Evolutionary conservation across 75 land plant genomes (phyloP), one percentile per base, ranked within the genome.

Genomic region (Cryptomeria japonica): DNA sequence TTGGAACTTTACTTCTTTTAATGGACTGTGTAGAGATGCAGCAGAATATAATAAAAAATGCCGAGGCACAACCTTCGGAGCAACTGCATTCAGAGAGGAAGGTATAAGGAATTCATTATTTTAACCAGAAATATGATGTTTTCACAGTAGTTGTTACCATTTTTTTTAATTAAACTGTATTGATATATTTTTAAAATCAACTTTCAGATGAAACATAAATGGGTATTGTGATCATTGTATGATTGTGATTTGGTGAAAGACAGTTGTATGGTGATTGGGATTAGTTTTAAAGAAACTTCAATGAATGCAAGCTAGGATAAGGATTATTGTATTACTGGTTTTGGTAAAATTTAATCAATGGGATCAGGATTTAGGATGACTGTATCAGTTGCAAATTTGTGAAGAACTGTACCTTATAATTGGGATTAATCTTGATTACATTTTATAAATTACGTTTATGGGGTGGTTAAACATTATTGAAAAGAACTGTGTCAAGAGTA

Each of bases 21-120:
- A 46, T 82, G 51, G 41, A n/a, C 49, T 42, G 49, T 82, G 32
- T 49, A 82, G 84, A 82, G 84, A 46, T 82, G 84, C 32, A 82
- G 14, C 84, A 46, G 44, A 64, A 25, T 64, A 25, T 64, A 32
- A 34, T 32, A 12, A 2, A 31, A 34, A 31, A 73, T 34, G 37
- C 1, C 16, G 34, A 73, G 16, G 77, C 37, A 11, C 37, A 73
- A 11, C 34, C 15, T 12, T 31, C 34, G 14, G 37, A 73, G 77
- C 36, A 34, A 13, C 32, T 82, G 32, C 47, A 47, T 28, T 28
- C n/a, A n/a, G 84, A 42, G 22, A 82, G 51, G 32, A 46, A 82
- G 84, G 84, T 42, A 82, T n/a, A 15, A 42, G 13, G 4, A 42
- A 46, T 42, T n/a, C 14, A 38, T 39, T 80, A n/a, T 25, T 19